These are phyloP conservation scores for Pythium oligandrum DNA, from an alignment of 352 stramenopile genomes.

Conservation along the genomic window DNA sequence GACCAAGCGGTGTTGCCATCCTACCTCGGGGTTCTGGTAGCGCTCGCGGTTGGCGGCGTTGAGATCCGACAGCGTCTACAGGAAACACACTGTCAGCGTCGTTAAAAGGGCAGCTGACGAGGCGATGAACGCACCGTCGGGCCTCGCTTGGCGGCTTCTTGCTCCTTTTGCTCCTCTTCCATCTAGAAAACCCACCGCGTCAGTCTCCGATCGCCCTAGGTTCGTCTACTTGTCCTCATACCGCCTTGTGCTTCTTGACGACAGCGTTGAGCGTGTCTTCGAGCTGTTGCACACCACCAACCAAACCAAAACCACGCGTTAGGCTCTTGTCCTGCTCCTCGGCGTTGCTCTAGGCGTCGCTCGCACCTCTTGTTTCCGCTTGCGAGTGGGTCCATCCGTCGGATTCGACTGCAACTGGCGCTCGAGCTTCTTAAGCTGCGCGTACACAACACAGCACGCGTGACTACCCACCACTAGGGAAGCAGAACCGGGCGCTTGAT, in stretches of 20 bases:
- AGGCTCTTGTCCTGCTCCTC: no score
- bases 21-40: conserved; percentile 71
- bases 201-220: not conserved
- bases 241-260: conserved; percentile 70
- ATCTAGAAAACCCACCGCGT: conserved; percentile 17
- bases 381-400: conserved; percentile 57
- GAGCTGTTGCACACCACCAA: conserved; percentile 22
- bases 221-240: conserved; percentile 6
- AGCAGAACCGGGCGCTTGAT: not conserved
- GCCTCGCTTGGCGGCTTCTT: conserved; percentile 19
- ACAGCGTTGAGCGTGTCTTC: conserved; percentile 62
- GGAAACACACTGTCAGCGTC: conserved; percentile 1
- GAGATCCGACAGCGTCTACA: conserved; percentile 49
- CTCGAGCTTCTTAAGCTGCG: conserved; percentile 56
- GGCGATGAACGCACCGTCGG: conserved; percentile 22
- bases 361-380: conserved; percentile 63
- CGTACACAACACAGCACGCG: no score
- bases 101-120: no score
- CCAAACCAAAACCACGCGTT: no score
- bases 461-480: no score
- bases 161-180: conserved; percentile 36
- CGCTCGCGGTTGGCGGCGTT: conserved; percentile 48
- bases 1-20: not conserved
- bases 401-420: conserved; percentile 55
- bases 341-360: no score